These are phyloP conservation scores for Psidium guajava DNA, from an alignment of 345 rosid genomes.

Conservation along the genomic window DNA sequence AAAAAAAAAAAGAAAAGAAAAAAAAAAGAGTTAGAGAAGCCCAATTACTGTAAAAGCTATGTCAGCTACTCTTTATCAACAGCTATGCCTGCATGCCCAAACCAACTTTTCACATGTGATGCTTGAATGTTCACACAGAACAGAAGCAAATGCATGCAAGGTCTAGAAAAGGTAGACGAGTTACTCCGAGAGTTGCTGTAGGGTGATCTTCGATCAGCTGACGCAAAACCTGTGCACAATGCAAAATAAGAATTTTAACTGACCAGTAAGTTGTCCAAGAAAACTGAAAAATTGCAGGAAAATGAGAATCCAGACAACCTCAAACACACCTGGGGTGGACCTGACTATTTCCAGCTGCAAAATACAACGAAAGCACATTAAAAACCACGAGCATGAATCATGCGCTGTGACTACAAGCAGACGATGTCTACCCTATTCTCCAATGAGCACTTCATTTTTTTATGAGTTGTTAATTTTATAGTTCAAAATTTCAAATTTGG, in stretches of 20 bases:
- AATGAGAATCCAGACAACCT: conserved; percentile 19
- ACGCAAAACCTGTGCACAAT: conserved; percentile 20
- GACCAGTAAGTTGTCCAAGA: not conserved
- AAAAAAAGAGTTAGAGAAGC: not conserved
- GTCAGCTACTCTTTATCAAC: not conserved
- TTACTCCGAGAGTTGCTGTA: conserved; percentile 38
- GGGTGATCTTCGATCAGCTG: conserved; percentile 32
- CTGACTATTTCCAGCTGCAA: conserved; percentile 46
- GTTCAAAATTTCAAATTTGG: not conserved
- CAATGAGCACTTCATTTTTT: not conserved
- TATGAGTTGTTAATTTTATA: not conserved
- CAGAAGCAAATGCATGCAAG: not conserved
- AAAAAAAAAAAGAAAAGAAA: not conserved
- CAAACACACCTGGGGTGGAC: conserved; percentile 51
- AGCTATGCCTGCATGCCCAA: not conserved
- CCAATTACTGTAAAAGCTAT: not conserved
- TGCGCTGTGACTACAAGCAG: not conserved
- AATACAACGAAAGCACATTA: not conserved
- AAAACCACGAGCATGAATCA: not conserved
- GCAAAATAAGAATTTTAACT: not conserved
- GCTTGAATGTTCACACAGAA: not conserved
- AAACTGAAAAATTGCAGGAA: not conserved
- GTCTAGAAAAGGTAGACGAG: not conserved
- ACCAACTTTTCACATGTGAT: not conserved
- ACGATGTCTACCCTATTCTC: not conserved